Percentiles rank a stretch among this genome's conserved stretches.
phyloP scores from a whole-genome alignment of 1,139 yeast species.

The Yamadazyma epiphylla region DNA sequence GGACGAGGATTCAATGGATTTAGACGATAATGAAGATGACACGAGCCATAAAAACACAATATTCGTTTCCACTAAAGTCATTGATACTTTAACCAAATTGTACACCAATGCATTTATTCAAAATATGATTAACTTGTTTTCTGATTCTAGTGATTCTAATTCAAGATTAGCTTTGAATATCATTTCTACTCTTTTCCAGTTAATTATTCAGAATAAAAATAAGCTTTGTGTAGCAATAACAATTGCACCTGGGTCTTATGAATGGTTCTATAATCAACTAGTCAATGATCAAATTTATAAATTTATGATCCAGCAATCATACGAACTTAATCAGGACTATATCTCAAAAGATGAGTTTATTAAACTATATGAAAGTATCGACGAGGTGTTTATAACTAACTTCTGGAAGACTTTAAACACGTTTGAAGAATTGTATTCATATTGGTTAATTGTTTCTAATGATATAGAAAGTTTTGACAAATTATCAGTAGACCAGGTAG shows the following conservation, averaged over 20 bases:
- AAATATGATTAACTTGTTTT: conserved; percentile 17
- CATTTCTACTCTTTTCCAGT: conserved; percentile 25
- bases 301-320: conserved; percentile 6
- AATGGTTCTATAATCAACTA: conserved; percentile 24
- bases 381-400: conserved; percentile 5
- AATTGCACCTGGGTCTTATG: conserved; percentile 29
- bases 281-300: conserved; percentile 16
- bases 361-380: conserved; percentile 8
- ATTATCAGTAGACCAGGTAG: conserved; percentile 45
- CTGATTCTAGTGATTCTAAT: conserved; percentile 7
- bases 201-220: conserved; percentile 27
- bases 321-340: conserved; percentile 17
- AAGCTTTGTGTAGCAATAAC: conserved; percentile 36
- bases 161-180: conserved; percentile 15
- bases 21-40: conserved; percentile 11
- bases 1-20: conserved; percentile 7
- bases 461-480: conserved; percentile 61
- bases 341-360: conserved; percentile 13
- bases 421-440: conserved; percentile 40
- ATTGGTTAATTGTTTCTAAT: conserved; percentile 59
- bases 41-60: conserved; percentile 1
- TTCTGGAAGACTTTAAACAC: conserved; percentile 35
- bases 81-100: conserved; percentile 12
- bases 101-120: conserved; percentile 24
- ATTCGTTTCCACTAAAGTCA: conserved; percentile 2